Conservation (phyloP, 176 grass and related monocot genomes). For the Musa itinerans region DNA sequence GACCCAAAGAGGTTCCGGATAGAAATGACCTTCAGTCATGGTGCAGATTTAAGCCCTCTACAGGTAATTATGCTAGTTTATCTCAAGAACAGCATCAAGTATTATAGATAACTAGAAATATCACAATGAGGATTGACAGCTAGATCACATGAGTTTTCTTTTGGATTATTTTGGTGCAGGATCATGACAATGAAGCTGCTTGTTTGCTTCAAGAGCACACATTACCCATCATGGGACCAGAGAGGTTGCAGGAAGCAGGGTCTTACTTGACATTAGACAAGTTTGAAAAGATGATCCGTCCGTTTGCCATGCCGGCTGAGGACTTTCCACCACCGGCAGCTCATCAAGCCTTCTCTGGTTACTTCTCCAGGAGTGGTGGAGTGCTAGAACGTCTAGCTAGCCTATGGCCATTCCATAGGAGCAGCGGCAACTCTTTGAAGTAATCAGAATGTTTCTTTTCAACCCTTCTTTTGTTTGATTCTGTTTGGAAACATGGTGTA, state of each 20-base stretch:
- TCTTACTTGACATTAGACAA: constrained; percentile 82
- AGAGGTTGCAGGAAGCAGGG: constrained; percentile 60
- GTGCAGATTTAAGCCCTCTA: constrained; percentile 80
- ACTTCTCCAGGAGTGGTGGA: constrained; percentile 49
- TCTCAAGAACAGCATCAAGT: not conserved
- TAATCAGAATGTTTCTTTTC: not conserved
- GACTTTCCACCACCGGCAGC: constrained; percentile 65
- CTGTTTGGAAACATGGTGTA: too few relatives aligned
- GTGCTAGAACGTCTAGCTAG: constrained; percentile 47
- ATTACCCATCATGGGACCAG: constrained; percentile 73
- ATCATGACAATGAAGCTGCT: constrained; percentile 31
- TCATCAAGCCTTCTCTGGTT: constrained; percentile 51
- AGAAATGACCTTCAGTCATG: constrained; percentile 91
- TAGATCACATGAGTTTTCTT: not conserved
- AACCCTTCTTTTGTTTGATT: not conserved
- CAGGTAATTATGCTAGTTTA: constrained; percentile 35
- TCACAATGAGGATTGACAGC: not conserved
- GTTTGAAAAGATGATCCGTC: constrained; percentile 88
- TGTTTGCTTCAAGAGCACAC: constrained; percentile 79
- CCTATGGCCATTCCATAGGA: constrained; percentile 44
- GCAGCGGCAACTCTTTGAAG: constrained; percentile 15
- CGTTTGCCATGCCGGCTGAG: constrained; percentile 91
- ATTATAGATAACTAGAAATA: not conserved
- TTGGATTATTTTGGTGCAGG: constrained; percentile 36
- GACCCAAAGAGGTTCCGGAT: constrained; percentile 94